Base-by-base conservation (phyloP, 768 basidiomycete species). In the Rhodotorula babjevae region DNA sequence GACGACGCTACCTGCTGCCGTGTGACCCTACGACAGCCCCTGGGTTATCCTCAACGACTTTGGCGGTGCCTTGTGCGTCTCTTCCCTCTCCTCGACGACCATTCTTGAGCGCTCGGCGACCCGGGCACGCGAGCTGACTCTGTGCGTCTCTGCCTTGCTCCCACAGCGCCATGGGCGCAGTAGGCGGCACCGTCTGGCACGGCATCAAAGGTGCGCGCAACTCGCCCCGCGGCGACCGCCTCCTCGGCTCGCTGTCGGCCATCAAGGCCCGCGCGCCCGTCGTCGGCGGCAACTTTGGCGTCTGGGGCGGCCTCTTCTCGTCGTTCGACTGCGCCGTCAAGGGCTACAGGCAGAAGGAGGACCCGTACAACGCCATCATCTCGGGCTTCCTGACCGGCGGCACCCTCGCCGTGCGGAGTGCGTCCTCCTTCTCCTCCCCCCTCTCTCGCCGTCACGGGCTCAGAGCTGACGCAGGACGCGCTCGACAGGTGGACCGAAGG, bases 41-140 rank as follows among this genome's bases (percentile, higher is more conserved):
- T 97, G 93, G 92, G 94, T 97, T 64, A 90, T 97, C 80, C 88
- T 97, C 78, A 96, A 92, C 84, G 95, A 98, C 84, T 95, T 94
- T 82, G 94, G 95, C 71, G 94, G 93, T 73, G 93, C 94, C 44
- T 69, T 68, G 67, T 71, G 42, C 57, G 70, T 31, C 25, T 23
- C 27, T 25, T 12, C 29, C 6, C 19, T n/a, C 40, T 23, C 55
- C 1, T 40, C 16, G 7, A 8, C n/a, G n/a, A n/a, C n/a, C n/a
- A n/a, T n/a, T n/a, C n/a, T n/a, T n/a, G n/a, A 44, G 44, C 36
- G 36, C 36, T 36, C 36, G n/a, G 23, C 16, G 9, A 2, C 60
- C 4, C 42, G 6, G 25, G 21, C 62, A 29, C 31, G 8, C 31
- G 29, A 27, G 12, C 55, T 23, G 3, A 6, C 4, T 4, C 65